A percentile compares a stretch with the other conserved stretches of the same genome.
Conservation (phyloP, 2,329 filamentous ascomycete genomes). For the Chrysoporthe cubensis region DNA sequence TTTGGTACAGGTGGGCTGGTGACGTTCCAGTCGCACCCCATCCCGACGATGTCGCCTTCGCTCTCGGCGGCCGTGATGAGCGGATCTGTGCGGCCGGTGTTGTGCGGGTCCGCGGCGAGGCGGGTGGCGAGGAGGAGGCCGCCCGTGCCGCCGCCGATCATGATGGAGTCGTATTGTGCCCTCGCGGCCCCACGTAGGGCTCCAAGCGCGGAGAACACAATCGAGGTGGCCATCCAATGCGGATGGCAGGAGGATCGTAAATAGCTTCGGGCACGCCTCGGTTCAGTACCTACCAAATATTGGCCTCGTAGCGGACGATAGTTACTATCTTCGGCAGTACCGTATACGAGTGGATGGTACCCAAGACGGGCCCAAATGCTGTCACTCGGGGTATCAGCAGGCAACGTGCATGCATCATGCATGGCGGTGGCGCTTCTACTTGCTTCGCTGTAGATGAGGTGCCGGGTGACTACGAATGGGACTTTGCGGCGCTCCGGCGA, state of each 20-base stretch:
- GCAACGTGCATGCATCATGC: neutral
- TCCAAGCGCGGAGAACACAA: neutral
- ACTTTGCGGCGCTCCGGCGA: too few species aligned
- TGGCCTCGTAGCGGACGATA: neutral
- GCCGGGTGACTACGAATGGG: too few species aligned
- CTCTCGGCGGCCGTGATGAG: conserved; percentile 42
- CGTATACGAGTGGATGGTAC: neutral
- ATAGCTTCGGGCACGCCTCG: too few species aligned
- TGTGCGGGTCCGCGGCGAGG: conserved; percentile 46
- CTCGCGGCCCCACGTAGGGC: neutral
- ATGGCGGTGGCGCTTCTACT: neutral
- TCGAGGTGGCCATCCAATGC: neutral
- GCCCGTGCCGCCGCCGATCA: conserved; percentile 59
- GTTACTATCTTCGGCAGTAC: neutral
- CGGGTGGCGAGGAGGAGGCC: conserved; percentile 55
- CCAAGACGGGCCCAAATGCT: neutral
- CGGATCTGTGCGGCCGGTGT: conserved; percentile 41
- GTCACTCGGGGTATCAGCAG: neutral
- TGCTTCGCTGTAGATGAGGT: neutral
- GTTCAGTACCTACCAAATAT: too few species aligned
- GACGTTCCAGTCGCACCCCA: conserved; percentile 47
- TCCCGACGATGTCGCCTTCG: conserved; percentile 42
- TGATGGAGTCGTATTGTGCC: conserved; percentile 33
- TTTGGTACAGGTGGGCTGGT: conserved; percentile 44
- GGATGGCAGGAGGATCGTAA: neutral